Evolutionary conservation across 441 rosid species (phyloP).

Genomic region (Geranium incanum): DNA sequence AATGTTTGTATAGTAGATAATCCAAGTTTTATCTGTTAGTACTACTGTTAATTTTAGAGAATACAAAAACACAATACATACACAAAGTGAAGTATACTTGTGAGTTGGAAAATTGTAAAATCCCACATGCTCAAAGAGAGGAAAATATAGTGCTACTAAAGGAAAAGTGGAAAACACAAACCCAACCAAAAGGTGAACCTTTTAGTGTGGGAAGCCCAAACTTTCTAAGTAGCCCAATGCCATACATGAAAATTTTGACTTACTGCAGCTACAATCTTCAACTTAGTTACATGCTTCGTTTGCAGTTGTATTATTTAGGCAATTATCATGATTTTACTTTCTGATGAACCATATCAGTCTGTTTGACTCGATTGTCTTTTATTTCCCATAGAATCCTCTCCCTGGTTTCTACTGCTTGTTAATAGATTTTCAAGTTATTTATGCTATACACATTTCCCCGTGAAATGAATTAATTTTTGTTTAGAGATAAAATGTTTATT

Average conservation of each 20-base stretch:
- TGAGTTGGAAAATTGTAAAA: neutral
- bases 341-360: neutral
- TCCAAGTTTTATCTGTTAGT: neutral
- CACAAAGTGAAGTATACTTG: neutral
- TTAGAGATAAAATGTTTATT: neutral
- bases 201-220: neutral
- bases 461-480: neutral
- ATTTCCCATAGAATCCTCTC: neutral
- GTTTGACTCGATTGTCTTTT: neutral
- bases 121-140: neutral
- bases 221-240: neutral
- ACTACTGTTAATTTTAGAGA: neutral
- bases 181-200: neutral
- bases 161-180: neutral
- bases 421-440: neutral
- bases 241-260: no score
- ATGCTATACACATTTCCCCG: neutral
- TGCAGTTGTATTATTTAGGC: neutral
- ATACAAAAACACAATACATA: neutral
- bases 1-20: neutral
- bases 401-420: neutral
- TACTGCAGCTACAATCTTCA: no score
- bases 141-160: no score
- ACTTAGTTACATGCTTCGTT: no score
- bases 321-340: neutral